Evolutionary conservation across 2,329 filamentous ascomycete species (phyloP).

Genomic region (Penicillium sclerotigenum): DNA sequence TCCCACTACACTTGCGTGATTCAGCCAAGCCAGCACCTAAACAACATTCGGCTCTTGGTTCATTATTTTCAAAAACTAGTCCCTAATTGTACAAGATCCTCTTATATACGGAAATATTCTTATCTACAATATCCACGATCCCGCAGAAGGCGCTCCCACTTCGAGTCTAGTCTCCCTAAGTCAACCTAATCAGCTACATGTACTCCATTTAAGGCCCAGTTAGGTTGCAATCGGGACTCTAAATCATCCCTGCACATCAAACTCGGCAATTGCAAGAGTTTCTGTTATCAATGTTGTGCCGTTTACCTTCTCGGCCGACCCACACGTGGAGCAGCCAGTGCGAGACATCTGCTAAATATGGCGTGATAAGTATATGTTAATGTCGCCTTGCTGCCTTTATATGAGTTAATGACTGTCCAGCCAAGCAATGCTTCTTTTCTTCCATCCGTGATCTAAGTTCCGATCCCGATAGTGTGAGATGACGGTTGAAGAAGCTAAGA

Average conservation of each 20-base stretch:
- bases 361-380: conserved; percentile 2
- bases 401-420: not conserved
- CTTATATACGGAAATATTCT: not conserved
- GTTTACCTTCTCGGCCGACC: not conserved
- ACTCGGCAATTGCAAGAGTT: not conserved
- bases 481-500: conserved; percentile 18
- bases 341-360: conserved; percentile 1
- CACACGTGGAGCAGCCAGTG: not conserved
- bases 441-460: not conserved
- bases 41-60: not conserved
- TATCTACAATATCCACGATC: not conserved
- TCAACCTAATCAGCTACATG: not conserved
- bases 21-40: conserved; percentile 4
- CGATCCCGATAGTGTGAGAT: conserved; percentile 10
- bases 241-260: not conserved
- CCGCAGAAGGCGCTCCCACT: not conserved
- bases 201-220: not conserved
- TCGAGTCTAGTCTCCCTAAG: not conserved
- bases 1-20: conserved; percentile 26
- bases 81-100: not conserved
- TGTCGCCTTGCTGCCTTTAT: conserved; percentile 10
- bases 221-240: conserved; percentile 1
- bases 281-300: not conserved
- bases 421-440: not conserved
- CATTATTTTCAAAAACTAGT: not conserved